Evolutionary conservation across 768 basidiomycete genomes (phyloP), one percentile per base, ranked within the genome.

Genomic region (Candolleomyces efflorescens): DNA sequence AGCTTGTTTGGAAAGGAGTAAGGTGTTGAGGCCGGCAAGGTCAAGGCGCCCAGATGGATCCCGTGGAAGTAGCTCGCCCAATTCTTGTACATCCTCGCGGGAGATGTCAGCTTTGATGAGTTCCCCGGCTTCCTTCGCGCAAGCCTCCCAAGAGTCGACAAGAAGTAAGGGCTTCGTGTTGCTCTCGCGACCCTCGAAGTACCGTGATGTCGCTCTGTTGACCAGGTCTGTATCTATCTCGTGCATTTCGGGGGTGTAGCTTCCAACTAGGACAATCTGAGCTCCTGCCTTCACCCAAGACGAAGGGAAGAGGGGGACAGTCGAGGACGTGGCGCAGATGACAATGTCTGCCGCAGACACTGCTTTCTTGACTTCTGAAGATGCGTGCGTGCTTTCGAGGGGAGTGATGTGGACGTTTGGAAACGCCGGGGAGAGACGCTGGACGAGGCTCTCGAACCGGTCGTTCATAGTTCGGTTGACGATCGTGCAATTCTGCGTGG

Each of bases 81-180:
- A 75, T 68, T 94, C 93, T 4, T 82, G 69, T 60, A 91, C 61
- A 23, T 79, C 71, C 2, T 68, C 71, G 0, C 64, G 62, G 0
- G 57, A 59, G 9, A 85, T 48, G 0, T 68, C 67, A 0, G 87
- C 81, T 37, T 76, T 73, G 53, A 93, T 89, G 39, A 95, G 74
- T 63, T 96, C 94, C 0, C 94, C 93, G 0, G 92, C 90, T 67
- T 95, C 94, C 0, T 72, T 67, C n/a, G 75, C 60, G 64, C 90
- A 93, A 2, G 88, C 91, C 2, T 78, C 73, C 46, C 76, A 69
- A 0, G 89, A 92, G 68, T 96, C 93, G 0, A 94, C 92, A 0
- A 92, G 72, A 17, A 94, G 70, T 20, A 73, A 50, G 69, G 74
- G 55, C 18, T 53, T 27, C 18, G 9, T 36, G 18, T 15, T 44